These are phyloP conservation scores for Zea luxurians DNA, from an alignment of 176 grass and related monocot genomes.

Conservation along the genomic window DNA sequence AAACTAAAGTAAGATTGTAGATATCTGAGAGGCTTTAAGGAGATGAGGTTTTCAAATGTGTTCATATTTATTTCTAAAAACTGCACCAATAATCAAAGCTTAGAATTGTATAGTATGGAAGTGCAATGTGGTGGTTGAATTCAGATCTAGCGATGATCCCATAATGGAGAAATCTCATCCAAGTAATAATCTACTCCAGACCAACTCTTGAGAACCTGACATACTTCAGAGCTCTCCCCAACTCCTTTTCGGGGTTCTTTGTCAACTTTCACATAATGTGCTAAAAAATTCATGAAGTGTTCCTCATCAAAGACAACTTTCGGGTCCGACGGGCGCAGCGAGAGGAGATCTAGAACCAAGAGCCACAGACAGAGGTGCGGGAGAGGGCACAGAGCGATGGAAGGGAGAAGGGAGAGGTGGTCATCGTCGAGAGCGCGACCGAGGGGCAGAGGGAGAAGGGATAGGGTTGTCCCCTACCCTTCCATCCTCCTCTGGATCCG, in stretches of 20 bases:
- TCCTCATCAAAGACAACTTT: constrained; percentile 86
- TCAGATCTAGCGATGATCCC: constrained; percentile 71
- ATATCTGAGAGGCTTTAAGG: no score
- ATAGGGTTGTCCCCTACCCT: no score
- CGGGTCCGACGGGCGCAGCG: no score
- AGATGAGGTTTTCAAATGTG: no score
- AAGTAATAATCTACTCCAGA: constrained; percentile 80
- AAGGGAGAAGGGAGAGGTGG: no score
- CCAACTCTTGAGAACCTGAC: constrained; percentile 91
- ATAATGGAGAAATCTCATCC: constrained; percentile 69
- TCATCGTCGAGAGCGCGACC: no score
- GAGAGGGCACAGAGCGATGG: no score
- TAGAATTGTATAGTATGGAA: constrained; percentile 19
- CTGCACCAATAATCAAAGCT: constrained; percentile 19
- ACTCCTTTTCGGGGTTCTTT: constrained; percentile 68
- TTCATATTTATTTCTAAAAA: neutral
- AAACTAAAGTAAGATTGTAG: no score
- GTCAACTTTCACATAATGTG: constrained; percentile 73
- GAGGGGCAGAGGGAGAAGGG: no score
- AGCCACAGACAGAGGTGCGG: no score
- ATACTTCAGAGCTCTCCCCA: constrained; percentile 61
- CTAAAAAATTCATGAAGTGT: constrained; percentile 70
- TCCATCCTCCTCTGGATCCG: no score
- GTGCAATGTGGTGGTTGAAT: constrained; percentile 28
- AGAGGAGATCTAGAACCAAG: no score